Conservation (phyloP, 1,284 basidiomycete species). For the Papiliotrema terrestris region DNA sequence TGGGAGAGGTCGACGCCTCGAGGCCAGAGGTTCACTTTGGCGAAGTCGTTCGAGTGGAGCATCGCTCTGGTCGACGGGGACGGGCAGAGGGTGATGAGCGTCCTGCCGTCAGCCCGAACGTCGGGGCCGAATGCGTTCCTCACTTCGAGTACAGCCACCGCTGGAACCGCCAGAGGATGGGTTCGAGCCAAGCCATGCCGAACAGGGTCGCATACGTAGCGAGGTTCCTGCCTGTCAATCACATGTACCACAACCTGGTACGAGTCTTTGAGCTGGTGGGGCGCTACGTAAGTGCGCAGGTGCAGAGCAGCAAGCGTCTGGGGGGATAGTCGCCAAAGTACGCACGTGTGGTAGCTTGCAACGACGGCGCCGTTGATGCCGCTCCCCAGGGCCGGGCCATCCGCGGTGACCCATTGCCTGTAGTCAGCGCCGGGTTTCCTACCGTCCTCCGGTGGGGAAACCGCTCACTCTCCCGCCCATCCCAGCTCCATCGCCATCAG, state of each 20-base stretch:
- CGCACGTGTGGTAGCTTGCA: slow-evolving; percentile 56
- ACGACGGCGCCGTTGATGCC: slow-evolving; percentile 52
- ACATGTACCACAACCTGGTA: neutral
- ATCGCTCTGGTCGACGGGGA: slow-evolving; percentile 54
- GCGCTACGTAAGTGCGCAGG: no score
- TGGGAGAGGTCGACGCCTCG: slow-evolving; percentile 52
- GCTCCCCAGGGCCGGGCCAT: slow-evolving; percentile 42
- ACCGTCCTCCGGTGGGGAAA: no score
- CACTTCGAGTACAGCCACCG: slow-evolving; percentile 45
- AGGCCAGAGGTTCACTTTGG: slow-evolving; percentile 56
- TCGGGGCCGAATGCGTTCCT: neutral
- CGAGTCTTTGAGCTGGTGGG: no score
- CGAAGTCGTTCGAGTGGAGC: slow-evolving; percentile 52
- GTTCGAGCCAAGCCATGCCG: slow-evolving; percentile 54
- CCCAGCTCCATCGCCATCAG: slow-evolving; percentile 51
- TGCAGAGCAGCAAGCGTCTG: no score
- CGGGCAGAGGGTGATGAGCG: slow-evolving; percentile 54
- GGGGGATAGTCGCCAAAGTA: no score
- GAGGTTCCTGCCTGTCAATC: slow-evolving; percentile 44
- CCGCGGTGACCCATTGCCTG: slow-evolving; percentile 40
- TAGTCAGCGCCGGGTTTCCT: neutral
- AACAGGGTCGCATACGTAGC: slow-evolving; percentile 57
- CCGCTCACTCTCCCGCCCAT: slow-evolving; percentile 42
- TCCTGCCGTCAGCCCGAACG: slow-evolving; percentile 26
- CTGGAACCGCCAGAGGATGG: slow-evolving; percentile 49